Conservation (phyloP, 1,284 basidiomycete species). For the Leccinum pachyderme region DNA sequence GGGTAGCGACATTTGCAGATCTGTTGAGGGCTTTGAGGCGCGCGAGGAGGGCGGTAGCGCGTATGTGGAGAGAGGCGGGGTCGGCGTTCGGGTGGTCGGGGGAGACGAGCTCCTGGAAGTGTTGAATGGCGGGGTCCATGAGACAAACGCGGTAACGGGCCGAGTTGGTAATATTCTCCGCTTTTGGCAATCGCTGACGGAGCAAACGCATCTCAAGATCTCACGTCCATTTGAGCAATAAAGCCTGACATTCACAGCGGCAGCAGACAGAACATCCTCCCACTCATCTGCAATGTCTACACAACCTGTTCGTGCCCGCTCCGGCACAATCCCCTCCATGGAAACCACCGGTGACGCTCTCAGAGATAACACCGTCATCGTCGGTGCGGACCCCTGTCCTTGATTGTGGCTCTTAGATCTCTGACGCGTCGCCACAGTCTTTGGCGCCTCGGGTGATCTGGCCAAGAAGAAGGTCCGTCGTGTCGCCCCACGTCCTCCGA, state of each 20-base stretch:
- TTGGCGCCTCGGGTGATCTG: conserved; percentile 96
- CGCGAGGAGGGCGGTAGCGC: conserved; percentile 68
- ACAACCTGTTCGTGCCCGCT: conserved; percentile 51
- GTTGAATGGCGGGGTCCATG: conserved; percentile 51
- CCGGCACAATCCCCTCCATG: conserved; percentile 86
- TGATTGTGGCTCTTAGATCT: conserved; percentile 1
- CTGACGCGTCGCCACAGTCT: conserved; percentile 52
- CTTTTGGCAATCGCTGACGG: conserved; percentile 19
- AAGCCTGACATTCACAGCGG: conserved; percentile 8
- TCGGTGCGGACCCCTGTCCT: conserved; percentile 55
- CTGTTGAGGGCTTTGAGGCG: conserved; percentile 75
- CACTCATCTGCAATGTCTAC: conserved; percentile 35
- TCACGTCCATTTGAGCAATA: conserved; percentile 29
- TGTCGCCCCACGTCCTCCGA: conserved; percentile 6
- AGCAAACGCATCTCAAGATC: conserved; percentile 7
- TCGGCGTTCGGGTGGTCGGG: conserved; percentile 46
- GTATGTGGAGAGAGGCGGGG: conserved; percentile 52
- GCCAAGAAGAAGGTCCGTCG: conserved; percentile 95
- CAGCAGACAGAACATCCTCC: neutral
- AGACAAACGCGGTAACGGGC: conserved; percentile 1
- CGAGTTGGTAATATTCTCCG: conserved; percentile 8
- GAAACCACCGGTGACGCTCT: conserved; percentile 69
- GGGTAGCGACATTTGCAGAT: conserved; percentile 65
- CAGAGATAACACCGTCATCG: conserved; percentile 84
- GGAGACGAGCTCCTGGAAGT: conserved; percentile 60